These are phyloP conservation scores for Tuctoria greenei DNA, from an alignment of 176 grass and related monocot species.

Conservation along the genomic window DNA sequence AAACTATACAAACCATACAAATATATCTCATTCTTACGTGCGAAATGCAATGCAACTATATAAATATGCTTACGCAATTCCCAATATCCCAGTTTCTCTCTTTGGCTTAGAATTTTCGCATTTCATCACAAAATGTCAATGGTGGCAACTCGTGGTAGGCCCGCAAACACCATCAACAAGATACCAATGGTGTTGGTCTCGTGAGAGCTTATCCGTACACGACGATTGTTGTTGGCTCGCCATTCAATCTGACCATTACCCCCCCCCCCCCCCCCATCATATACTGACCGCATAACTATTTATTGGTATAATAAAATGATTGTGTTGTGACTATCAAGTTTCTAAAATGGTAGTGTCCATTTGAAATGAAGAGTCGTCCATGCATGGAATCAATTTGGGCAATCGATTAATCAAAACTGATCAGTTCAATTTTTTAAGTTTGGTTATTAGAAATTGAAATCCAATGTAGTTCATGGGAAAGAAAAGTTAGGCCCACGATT, in stretches of 20 bases:
- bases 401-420: too few species aligned
- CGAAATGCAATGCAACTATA: not conserved
- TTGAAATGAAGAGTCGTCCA: not conserved
- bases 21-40: not conserved
- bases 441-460: too few species aligned
- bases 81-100: not conserved
- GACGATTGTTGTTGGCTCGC: constrained; percentile 20
- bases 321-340: not conserved
- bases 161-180: not conserved
- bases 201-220: not conserved
- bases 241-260: not conserved
- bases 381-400: too few species aligned
- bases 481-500: too few species aligned
- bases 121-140: not conserved
- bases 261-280: not conserved
- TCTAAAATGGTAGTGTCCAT: not conserved
- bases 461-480: too few species aligned
- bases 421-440: too few species aligned
- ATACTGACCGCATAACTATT: not conserved
- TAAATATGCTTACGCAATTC: not conserved
- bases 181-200: constrained; percentile 24
- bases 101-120: not conserved
- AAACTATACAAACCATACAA: not conserved
- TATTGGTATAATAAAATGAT: not conserved
- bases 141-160: not conserved